These are phyloP conservation scores for Lasiosphaeris hirsuta DNA, from an alignment of 495 filamentous ascomycete species.

Conservation along the genomic window DNA sequence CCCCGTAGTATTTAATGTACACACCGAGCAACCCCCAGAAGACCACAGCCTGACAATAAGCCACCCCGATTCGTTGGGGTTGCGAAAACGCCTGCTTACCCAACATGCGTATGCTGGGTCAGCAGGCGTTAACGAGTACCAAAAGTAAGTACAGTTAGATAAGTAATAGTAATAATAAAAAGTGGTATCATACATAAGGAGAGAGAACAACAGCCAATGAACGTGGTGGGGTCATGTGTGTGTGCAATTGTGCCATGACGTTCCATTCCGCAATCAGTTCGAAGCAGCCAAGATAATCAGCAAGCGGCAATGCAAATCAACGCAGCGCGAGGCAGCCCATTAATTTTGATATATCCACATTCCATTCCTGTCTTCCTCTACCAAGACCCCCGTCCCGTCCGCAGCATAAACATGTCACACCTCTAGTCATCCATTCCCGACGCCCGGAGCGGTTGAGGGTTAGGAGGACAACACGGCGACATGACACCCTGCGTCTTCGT, in stretches of 20 bases:
- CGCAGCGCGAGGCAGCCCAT: no score
- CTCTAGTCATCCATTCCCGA: not conserved
- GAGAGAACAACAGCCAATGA: not conserved
- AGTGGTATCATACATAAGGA: conserved; percentile 11
- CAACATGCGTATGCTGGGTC: no score
- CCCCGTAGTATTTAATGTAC: no score
- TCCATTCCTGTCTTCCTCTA: no score
- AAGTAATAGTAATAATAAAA: not conserved
- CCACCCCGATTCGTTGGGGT: no score
- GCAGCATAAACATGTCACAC: not conserved
- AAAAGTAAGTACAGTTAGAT: not conserved
- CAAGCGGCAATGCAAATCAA: no score
- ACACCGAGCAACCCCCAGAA: no score
- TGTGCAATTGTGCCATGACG: not conserved
- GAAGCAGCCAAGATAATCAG: not conserved
- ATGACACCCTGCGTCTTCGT: not conserved
- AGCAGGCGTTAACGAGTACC: no score
- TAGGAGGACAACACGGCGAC: not conserved
- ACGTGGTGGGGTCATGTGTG: not conserved
- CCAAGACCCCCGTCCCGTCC: no score
- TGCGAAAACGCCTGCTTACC: no score
- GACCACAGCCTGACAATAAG: no score
- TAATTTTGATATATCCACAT: no score
- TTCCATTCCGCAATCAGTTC: not conserved
- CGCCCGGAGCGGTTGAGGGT: not conserved